phyloP scores from a whole-genome alignment of 1,139 yeast species.

The Magnusiomyces magnusii region DNA sequence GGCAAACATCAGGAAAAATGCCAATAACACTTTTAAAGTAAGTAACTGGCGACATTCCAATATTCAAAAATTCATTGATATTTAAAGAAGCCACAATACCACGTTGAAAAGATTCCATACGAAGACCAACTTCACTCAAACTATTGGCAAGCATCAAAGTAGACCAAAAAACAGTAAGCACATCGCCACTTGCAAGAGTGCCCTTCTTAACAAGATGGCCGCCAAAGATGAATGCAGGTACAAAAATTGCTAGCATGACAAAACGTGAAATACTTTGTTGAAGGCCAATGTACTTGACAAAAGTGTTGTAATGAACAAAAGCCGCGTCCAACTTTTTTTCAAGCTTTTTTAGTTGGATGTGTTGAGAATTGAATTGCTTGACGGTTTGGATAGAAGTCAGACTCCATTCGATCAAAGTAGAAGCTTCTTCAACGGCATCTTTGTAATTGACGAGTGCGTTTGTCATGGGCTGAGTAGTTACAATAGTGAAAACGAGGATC shows the following conservation, averaged over 20 bases:
- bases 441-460: slow-evolving; percentile 53
- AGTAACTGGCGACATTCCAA: slow-evolving; percentile 14
- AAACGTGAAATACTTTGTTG: slow-evolving; percentile 54
- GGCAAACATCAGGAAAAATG: slow-evolving; percentile 32
- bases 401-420: slow-evolving; percentile 65
- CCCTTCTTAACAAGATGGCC: slow-evolving; percentile 50
- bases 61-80: slow-evolving; percentile 16
- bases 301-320: slow-evolving; percentile 41
- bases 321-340: slow-evolving; percentile 37
- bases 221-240: slow-evolving; percentile 92
- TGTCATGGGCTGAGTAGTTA: slow-evolving; percentile 48
- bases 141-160: slow-evolving; percentile 63
- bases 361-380: slow-evolving; percentile 53
- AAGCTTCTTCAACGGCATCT: slow-evolving; percentile 44
- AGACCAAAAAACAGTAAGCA: slow-evolving; percentile 76
- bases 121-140: slow-evolving; percentile 30
- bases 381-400: slow-evolving; percentile 53
- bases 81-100: slow-evolving; percentile 24
- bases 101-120: slow-evolving; percentile 23
- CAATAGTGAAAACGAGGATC: slow-evolving; percentile 43
- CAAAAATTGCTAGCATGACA: slow-evolving; percentile 63
- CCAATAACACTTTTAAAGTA: slow-evolving; percentile 20
- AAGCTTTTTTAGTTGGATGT: slow-evolving; percentile 44
- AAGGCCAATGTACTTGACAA: slow-evolving; percentile 45
- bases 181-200: slow-evolving; percentile 48